A percentile compares a stretch with the other conserved stretches of the same genome.
Conservation (phyloP, 2,329 filamentous ascomycete genomes). For the Colletotrichum endophyticum region DNA sequence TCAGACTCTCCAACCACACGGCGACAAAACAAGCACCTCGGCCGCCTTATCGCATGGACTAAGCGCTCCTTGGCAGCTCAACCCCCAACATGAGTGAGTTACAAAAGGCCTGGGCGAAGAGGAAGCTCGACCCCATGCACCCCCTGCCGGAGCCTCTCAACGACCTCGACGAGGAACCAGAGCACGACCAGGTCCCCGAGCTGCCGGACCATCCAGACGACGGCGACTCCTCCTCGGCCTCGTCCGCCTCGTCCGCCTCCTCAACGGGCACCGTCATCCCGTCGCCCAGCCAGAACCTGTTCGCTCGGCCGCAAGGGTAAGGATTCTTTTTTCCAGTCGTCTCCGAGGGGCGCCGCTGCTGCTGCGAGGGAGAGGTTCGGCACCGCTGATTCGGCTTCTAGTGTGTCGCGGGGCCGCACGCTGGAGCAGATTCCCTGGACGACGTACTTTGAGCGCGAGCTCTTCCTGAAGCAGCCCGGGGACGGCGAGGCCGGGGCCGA, state of each 20-base stretch:
- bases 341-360: background rate
- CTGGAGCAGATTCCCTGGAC: conserved; percentile 81
- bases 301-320: conserved; percentile 74
- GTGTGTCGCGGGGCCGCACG: conserved; percentile 49
- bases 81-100: conserved; percentile 74
- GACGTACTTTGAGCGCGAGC: conserved; percentile 87
- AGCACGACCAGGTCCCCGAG: conserved; percentile 50
- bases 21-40: background rate
- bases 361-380: background rate
- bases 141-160: conserved; percentile 56
- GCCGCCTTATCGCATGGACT: background rate
- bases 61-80: background rate
- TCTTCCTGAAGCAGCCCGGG: conserved; percentile 65
- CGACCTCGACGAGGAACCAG: conserved; percentile 59
- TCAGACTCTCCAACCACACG: background rate
- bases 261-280: conserved; percentile 93
- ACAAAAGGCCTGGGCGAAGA: conserved; percentile 78
- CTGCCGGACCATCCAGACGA: conserved; percentile 54
- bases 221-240: conserved; percentile 76
- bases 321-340: conserved; percentile 24
- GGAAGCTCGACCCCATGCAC: conserved; percentile 68
- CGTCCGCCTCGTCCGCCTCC: conserved; percentile 71
- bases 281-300: conserved; percentile 73
- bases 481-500: conserved; percentile 17
- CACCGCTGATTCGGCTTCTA: conserved; percentile 5